Percentiles rank a stretch among this genome's conserved stretches.
Conservation (phyloP, 129 eudicot genomes). For the Tagetes patula region DNA sequence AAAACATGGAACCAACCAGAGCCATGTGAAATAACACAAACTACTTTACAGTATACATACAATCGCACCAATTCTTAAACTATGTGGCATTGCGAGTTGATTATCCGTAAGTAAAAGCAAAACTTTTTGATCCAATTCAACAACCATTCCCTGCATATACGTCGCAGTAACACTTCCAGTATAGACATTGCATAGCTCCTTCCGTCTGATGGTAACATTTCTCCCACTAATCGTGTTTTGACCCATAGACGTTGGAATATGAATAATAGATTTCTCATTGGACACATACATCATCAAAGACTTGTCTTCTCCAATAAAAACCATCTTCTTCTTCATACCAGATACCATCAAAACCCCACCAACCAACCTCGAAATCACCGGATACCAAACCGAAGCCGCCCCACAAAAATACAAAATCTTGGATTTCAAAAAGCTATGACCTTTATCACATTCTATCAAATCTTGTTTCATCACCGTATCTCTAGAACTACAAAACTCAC, state of each 20-base stretch:
- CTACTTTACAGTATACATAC: slow-evolving; percentile 58
- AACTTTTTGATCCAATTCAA: slow-evolving; percentile 73
- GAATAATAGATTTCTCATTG: slow-evolving; percentile 44
- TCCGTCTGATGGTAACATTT: neutral
- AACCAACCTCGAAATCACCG: slow-evolving; percentile 52
- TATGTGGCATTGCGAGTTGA: slow-evolving; percentile 52
- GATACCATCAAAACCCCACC: slow-evolving; percentile 44
- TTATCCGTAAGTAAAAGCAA: slow-evolving; percentile 68
- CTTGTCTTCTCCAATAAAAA: slow-evolving; percentile 61
- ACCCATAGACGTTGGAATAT: slow-evolving; percentile 28
- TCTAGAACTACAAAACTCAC: slow-evolving; percentile 49
- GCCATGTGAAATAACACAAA: slow-evolving; percentile 5
- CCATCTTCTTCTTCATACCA: slow-evolving; percentile 77
- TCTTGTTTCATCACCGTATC: slow-evolving; percentile 13
- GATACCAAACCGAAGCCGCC: slow-evolving; percentile 61
- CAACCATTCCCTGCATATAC: slow-evolving; percentile 77
- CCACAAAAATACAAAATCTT: slow-evolving; percentile 61
- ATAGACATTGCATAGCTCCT: slow-evolving; percentile 52
- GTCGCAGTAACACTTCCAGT: slow-evolving; percentile 67
- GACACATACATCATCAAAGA: slow-evolving; percentile 67
- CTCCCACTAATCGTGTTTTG: slow-evolving; percentile 29
- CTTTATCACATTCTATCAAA: slow-evolving; percentile 3
- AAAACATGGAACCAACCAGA: neutral
- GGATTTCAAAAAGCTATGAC: slow-evolving; percentile 45
- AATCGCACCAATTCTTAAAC: slow-evolving; percentile 82